Base-by-base conservation (phyloP, 345 rosid species). In the Turnera subulata region DNA sequence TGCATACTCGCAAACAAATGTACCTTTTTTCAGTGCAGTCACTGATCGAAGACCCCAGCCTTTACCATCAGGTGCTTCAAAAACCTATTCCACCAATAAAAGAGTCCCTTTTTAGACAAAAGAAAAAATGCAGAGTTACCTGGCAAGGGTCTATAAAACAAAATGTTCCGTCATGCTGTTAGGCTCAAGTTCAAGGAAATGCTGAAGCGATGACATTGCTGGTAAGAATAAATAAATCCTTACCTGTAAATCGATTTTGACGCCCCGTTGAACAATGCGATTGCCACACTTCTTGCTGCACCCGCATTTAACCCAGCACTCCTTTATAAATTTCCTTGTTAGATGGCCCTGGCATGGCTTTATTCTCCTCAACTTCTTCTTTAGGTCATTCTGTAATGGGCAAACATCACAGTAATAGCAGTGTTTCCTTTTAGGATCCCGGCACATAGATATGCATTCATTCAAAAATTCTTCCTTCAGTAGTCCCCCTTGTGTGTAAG, bases 251-350 rank as follows among this genome's bases (percentile, higher is more conserved):
- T 56, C 32, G 11, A 55, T 66, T 14, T 33, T 66, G 38, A 68
- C 49, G 47, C 66, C 66, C 26, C 58, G 17, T 23, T 61, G 66
- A 14, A 61, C 47, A 20, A 61, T 53, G 8, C 62, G 61, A 33
- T 68, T 61, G 18, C 62, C 56, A 23, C 72, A 68, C 26, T 50
- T 39, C 57, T 51, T 61, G 24, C 22, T 55, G 56, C 66, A 68
- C 5, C 66, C 72, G 23, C 72, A 68, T 39, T 61, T 42, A 49
- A 21, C 46, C 72, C 66, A 68, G 57, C 72, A 68, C 35, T 68
- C 72, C 52, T 68, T 68, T 8, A 68, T 44, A 52, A 68, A 68
- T 33, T 49, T 68, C 57, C 59, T 62, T 1, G 21, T 68, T 50
- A 68, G 25, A 40, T 56, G 73, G 1, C 67, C 67, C 15, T 55